Conservation (phyloP, 805 yeast genomes). For the Candida germanica region DNA sequence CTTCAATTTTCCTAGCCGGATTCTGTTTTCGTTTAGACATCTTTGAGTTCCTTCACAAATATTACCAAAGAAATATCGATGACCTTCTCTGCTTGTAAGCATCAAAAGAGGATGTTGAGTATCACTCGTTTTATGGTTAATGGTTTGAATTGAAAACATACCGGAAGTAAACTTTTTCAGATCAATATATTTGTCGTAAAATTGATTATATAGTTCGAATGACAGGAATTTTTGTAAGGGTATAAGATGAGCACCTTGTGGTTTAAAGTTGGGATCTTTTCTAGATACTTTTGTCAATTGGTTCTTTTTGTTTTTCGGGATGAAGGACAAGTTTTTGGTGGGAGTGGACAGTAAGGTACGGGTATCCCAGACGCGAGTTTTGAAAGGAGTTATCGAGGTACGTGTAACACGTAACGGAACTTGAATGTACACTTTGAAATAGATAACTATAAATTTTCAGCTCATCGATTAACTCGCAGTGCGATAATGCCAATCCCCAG, state of each 20-base stretch:
- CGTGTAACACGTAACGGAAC: background rate
- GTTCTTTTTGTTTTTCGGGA: too few species aligned
- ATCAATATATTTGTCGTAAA: constrained; percentile 14
- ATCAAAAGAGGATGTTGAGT: constrained; percentile 54
- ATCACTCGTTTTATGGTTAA: constrained; percentile 56
- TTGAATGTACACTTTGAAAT: background rate
- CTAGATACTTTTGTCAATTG: too few species aligned
- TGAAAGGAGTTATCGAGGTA: too few species aligned
- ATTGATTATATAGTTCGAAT: background rate
- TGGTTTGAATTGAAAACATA: constrained; percentile 51
- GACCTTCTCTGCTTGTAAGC: constrained; percentile 49
- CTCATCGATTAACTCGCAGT: too few species aligned
- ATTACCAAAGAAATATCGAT: constrained; percentile 68
- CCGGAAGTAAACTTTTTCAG: constrained; percentile 15
- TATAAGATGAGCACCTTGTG: constrained; percentile 3
- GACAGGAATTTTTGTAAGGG: background rate
- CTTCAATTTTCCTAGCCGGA: constrained; percentile 55
- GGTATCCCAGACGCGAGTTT: too few species aligned
- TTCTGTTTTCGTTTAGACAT: constrained; percentile 56
- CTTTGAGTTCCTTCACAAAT: constrained; percentile 87
- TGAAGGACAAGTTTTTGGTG: too few species aligned
- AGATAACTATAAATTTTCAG: too few species aligned
- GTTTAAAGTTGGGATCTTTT: constrained; percentile 1
- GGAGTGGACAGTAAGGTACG: too few species aligned
- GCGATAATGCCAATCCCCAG: too few species aligned